Evolutionary conservation across 495 filamentous ascomycete genomes (phyloP), one percentile per base, ranked within the genome.

Genomic region (Trichoderma erinaceum): DNA sequence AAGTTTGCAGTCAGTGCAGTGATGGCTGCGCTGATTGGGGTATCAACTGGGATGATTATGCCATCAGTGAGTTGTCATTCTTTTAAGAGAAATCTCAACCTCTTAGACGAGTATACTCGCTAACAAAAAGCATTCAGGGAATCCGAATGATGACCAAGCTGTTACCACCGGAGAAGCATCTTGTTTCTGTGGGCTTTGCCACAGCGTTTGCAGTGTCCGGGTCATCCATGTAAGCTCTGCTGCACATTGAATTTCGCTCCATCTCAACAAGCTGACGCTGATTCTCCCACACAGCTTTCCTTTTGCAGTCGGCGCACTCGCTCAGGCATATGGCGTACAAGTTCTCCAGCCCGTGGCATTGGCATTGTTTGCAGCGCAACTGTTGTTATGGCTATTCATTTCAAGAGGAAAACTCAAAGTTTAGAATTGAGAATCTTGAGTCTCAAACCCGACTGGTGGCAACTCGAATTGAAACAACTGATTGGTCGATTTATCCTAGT

Each of bases 281-380:
- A 29, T 32, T 32, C 18, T 11, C 18, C n/a, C 56, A 13, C 35
- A 7, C 13, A 61, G 56, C 16, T 86, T 97, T 65, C 92, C 92
- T 0, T 97, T 96, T 74, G 89, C 85, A 0, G 90, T 96, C 1
- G 92, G 92, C 1, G 90, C 90, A 0, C 89, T 96, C 76, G 92
- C 92, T 7, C 88, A 96, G 76, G 85, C 83, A 15, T 89, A 86
- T 74, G 92, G 92, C 21, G 91, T 95, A 12, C 75, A 88, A 73
- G 90, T 93, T 12, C 71, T 94, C 70, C 91, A 93, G 78, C 91
- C 91, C 18, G 84, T 93, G 69, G 83, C 88, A 66, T 78, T 95
- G 74, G 89, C 84, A 25, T 73, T 93, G 63, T 78, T 92, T 25
- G 85, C 77, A 4, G 78, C 82, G 32, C 85, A 89, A 44, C 72